Evolutionary conservation across 1,139 yeast species (phyloP), one percentile per base, ranked within the genome.

Genomic region (Chernovozyma aurita): DNA sequence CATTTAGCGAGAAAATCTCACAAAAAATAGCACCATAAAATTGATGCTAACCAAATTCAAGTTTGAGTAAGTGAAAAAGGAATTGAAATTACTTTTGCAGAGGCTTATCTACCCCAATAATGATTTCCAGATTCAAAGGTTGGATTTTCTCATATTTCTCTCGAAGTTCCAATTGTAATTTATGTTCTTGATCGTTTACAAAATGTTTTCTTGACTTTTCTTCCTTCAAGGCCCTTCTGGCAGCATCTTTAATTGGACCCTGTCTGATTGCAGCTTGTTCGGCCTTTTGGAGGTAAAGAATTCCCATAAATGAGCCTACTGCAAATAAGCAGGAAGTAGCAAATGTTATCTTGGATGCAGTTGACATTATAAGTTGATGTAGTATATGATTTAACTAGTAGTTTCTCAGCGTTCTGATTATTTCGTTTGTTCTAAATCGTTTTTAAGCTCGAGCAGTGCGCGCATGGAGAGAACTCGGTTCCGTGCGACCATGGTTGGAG

Each of bases 191-290:
- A 37, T 76, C 73, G 51, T 92, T 85, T 37, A 75, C 75, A 44
- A 55, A 46, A 49, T 65, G 67, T 48, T 70, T 70, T 50, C 57
- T 57, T 37, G 61, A 57, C 46, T 56, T 47, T 41, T 45, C 58
- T 25, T 39, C 38, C 53, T 75, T 76, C 36, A 66, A 72, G 35
- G 69, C 63, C 45, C 78, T 57, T 40, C 92, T 63, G 44, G 71
- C 78, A 11, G 86, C 85, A 53, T 85, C 95, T 49, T 79, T 80
- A 51, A 83, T 76, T 8, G 95, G 94, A 1, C 95, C 95, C 52
- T 80, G 87, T 44, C 82, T 78, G 36, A 84, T 65, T 3, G 85
- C 80, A 5, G 72, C 76, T 44, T 87, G 70, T 56, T 85, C 94
- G 40, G 73, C 59, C 27, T 69, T 71, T 54, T 85, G 95, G 35